phyloP scores from a whole-genome alignment of 345 rosid species.

The Trapa bicornis region DNA sequence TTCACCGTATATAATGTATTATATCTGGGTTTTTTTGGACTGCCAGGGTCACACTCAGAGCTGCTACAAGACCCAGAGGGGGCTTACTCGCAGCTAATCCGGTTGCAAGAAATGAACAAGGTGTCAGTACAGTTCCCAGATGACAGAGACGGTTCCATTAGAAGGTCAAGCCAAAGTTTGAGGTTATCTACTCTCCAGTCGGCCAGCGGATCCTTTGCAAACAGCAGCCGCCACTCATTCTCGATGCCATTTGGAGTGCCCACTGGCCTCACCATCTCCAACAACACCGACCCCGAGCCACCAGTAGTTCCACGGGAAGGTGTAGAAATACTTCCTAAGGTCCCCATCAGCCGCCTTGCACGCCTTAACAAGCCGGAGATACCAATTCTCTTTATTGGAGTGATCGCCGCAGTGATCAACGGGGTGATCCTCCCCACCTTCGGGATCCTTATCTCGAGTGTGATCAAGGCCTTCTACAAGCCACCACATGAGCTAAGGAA shows the following conservation, averaged over 20 bases:
- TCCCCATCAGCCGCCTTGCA: conserved; percentile 47
- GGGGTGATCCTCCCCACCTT: conserved; percentile 56
- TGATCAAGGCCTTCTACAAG: conserved; percentile 44
- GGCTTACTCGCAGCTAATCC: conserved; percentile 75
- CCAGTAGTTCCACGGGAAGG: conserved; percentile 3
- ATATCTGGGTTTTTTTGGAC: background rate
- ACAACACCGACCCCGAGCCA: conserved; percentile 7
- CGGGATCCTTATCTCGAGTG: conserved; percentile 42
- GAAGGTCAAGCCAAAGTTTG: too few species aligned
- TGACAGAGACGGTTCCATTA: too few species aligned
- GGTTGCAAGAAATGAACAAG: conserved; percentile 52
- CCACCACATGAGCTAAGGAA: conserved; percentile 45
- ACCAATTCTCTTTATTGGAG: conserved; percentile 46
- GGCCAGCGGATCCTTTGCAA: conserved; percentile 37
- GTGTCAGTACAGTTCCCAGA: conserved; percentile 5
- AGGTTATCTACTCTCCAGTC: too few species aligned
- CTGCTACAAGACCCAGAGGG: conserved; percentile 61
- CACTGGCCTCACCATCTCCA: conserved; percentile 25
- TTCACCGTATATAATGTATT: too few species aligned
- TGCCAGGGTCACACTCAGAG: conserved; percentile 55
- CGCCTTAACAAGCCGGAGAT: conserved; percentile 73
- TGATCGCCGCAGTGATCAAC: conserved; percentile 34
- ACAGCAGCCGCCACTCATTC: conserved; percentile 43
- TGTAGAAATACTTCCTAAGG: conserved; percentile 16
- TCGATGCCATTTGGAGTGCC: conserved; percentile 3